Conservation (phyloP, 129 eudicot species). For the Daucus carota region DNA sequence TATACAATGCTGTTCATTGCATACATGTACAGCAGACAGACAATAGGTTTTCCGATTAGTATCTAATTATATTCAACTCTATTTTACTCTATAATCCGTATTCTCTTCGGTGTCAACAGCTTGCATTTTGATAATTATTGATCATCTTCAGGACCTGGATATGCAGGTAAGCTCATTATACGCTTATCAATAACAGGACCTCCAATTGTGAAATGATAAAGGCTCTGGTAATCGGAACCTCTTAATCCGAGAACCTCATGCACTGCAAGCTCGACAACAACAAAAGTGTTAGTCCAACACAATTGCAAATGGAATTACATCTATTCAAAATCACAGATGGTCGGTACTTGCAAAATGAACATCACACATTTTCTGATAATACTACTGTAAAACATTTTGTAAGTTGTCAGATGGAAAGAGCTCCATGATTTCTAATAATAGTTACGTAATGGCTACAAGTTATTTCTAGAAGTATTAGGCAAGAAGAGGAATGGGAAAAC, state of each 20-base stretch:
- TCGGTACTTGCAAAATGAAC: neutral
- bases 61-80: neutral
- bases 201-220: slow-evolving; percentile 87
- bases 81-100: neutral
- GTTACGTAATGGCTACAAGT: neutral
- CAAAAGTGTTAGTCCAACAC: neutral
- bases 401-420: neutral
- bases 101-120: neutral
- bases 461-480: neutral
- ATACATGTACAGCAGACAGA: neutral
- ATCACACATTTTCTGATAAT: neutral
- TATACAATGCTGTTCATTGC: neutral
- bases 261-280: slow-evolving; percentile 36
- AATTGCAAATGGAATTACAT: neutral
- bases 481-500: neutral
- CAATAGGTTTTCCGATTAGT: neutral
- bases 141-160: slow-evolving; percentile 66
- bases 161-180: slow-evolving; percentile 93
- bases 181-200: slow-evolving; percentile 78
- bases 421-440: neutral
- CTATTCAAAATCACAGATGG: neutral
- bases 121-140: slow-evolving; percentile 18
- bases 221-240: slow-evolving; percentile 75
- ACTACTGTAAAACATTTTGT: neutral
- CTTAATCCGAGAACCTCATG: slow-evolving; percentile 79